These are phyloP conservation scores for Coemansia sp. DNA, from an alignment of 192 early-diverging fungal species.

Conservation along the genomic window DNA sequence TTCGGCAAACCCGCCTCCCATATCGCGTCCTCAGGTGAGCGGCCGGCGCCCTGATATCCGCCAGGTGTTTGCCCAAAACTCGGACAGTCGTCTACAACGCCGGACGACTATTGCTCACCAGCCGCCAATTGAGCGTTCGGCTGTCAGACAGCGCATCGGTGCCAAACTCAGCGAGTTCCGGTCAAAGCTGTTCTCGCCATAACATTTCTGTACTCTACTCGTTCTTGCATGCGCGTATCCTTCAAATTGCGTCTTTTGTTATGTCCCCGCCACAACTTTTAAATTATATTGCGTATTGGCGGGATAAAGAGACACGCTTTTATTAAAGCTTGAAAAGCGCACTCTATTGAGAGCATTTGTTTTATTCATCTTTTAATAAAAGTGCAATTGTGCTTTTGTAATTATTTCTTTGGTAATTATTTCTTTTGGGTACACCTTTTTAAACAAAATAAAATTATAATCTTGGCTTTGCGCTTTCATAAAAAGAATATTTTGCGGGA, in stretches of 20 bases:
- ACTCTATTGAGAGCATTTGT: neutral
- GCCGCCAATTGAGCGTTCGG: constrained; percentile 1
- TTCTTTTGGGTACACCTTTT: neutral
- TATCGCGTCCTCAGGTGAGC: constrained; percentile 1
- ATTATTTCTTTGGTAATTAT: neutral
- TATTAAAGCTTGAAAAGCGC: neutral
- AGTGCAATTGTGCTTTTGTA: neutral
- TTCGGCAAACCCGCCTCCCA: neutral
- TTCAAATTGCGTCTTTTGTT: neutral
- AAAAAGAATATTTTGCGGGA: neutral
- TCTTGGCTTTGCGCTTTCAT: neutral
- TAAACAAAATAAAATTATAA: neutral
- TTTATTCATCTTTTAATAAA: constrained; percentile 1
- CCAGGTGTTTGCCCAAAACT: constrained; percentile 3
- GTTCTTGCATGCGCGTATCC: neutral
- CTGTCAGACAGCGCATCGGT: constrained; percentile 9
- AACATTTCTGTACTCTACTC: constrained; percentile 1
- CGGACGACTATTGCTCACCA: constrained; percentile 6
- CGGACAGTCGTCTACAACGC: neutral
- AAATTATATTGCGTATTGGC: no score
- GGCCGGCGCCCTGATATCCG: constrained; percentile 12
- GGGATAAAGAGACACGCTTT: neutral
- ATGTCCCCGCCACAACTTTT: neutral
- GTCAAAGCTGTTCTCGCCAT: constrained; percentile 11
- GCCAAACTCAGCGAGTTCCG: constrained; percentile 16